These are phyloP conservation scores for Mycena leptocephala DNA, from an alignment of 768 basidiomycete genomes.

Conservation along the genomic window DNA sequence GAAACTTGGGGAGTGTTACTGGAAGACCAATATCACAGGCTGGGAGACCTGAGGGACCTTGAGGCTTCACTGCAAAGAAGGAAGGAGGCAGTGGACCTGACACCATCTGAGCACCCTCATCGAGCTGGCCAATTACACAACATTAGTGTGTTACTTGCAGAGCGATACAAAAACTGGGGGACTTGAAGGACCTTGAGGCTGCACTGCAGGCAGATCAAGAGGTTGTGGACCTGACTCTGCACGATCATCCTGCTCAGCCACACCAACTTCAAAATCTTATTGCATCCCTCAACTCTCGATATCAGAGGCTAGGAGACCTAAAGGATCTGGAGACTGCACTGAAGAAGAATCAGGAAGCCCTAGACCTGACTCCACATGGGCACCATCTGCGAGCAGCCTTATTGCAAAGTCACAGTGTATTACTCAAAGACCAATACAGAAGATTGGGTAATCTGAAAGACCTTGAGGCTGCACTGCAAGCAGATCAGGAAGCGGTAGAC, in stretches of 20 bases:
- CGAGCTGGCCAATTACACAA: not conserved
- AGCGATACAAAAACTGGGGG: not conserved
- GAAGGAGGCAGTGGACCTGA: not conserved
- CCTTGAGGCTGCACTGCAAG: not conserved
- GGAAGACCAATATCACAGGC: not conserved
- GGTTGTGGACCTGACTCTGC: not conserved
- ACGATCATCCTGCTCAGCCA: not conserved
- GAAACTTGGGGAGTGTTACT: not conserved
- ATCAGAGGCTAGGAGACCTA: not conserved
- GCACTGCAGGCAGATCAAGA: not conserved
- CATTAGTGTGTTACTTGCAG: not conserved
- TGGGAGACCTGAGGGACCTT: not conserved
- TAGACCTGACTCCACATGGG: not conserved
- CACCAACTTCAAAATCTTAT: not conserved
- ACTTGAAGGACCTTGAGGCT: not conserved
- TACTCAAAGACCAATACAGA: not conserved
- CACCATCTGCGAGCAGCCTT: not conserved
- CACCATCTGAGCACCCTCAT: not conserved
- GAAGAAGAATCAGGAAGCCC: not conserved
- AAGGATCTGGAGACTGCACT: not conserved
- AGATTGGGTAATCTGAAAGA: not conserved
- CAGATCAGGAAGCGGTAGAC: not conserved
- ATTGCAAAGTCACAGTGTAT: not conserved
- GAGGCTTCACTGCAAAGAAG: not conserved
- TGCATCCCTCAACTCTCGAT: not conserved